Conservation (phyloP, 768 basidiomycete genomes). For the Amanita rimosa region DNA sequence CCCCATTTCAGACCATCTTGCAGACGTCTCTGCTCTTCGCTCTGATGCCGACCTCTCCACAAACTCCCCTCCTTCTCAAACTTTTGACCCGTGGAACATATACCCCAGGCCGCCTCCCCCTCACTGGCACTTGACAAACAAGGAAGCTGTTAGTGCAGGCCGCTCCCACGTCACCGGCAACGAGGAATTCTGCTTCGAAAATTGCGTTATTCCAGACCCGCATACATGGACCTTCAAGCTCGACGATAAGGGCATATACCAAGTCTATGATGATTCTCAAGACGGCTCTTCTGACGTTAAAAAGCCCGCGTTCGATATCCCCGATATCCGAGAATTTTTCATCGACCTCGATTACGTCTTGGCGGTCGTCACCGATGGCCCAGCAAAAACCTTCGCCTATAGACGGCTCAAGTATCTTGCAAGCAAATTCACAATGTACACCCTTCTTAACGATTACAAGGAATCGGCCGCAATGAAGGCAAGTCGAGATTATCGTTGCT, state of each 20-base stretch:
- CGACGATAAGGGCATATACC: slow-evolving; percentile 86
- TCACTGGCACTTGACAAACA: slow-evolving; percentile 83
- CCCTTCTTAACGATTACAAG: slow-evolving; percentile 83
- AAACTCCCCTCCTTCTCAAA: slow-evolving; percentile 13
- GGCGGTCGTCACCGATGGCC: slow-evolving; percentile 86
- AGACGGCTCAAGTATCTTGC: slow-evolving; percentile 82
- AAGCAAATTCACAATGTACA: slow-evolving; percentile 92
- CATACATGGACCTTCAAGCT: slow-evolving; percentile 59
- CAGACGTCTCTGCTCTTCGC: slow-evolving; percentile 56
- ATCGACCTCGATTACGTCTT: slow-evolving; percentile 90
- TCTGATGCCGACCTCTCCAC: slow-evolving; percentile 39
- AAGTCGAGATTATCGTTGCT: slow-evolving; percentile 11
- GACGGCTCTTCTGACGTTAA: slow-evolving; percentile 22
- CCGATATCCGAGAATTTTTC: slow-evolving; percentile 89
- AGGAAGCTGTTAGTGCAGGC: slow-evolving; percentile 33
- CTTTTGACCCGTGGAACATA: slow-evolving; percentile 64
- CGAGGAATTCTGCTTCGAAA: slow-evolving; percentile 56
- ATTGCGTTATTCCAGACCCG: slow-evolving; percentile 62
- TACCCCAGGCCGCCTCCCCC: slow-evolving; percentile 92
- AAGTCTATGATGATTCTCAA: slow-evolving; percentile 51
- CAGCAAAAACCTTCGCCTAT: slow-evolving; percentile 92
- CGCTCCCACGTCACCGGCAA: slow-evolving; percentile 15
- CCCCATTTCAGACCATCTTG: slow-evolving; percentile 50
- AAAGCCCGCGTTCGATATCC: slow-evolving; percentile 66
- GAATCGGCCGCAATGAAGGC: slow-evolving; percentile 98